phyloP scores from a whole-genome alignment of 306 rosid species.

The Adenanthera pavonina region DNA sequence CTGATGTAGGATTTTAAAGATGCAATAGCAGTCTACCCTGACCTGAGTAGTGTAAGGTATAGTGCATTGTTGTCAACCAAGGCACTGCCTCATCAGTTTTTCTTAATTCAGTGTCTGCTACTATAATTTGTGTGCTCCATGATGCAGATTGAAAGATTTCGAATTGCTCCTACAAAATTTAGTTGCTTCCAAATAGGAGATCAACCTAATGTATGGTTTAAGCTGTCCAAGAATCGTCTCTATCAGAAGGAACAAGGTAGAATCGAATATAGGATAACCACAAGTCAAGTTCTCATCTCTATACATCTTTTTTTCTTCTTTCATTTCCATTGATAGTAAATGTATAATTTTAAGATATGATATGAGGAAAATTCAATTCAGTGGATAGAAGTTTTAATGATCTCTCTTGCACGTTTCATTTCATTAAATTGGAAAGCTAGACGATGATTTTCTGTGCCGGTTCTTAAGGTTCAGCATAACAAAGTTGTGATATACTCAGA shows the following conservation, averaged over 20 bases:
- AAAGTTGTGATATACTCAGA: slow-evolving; percentile 8
- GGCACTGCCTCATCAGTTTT: not conserved
- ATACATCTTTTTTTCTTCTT: not conserved
- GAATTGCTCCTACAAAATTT: slow-evolving; percentile 64
- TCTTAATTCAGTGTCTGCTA: not conserved
- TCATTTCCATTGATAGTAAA: not conserved
- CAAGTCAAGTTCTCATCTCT: slow-evolving; percentile 23
- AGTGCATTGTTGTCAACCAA: slow-evolving; percentile 7
- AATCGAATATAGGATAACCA: slow-evolving; percentile 26
- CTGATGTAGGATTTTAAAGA: slow-evolving; percentile 73
- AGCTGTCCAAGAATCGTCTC: slow-evolving; percentile 12
- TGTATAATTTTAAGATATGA: slow-evolving; percentile 29
- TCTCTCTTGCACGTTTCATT: slow-evolving; percentile 29
- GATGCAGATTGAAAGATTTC: slow-evolving; percentile 81
- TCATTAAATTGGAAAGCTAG: slow-evolving; percentile 20
- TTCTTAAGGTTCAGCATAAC: slow-evolving; percentile 1
- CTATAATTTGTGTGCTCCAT: slow-evolving; percentile 30
- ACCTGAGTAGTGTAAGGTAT: slow-evolving; percentile 83
- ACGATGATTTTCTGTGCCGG: slow-evolving; percentile 7
- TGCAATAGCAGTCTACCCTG: slow-evolving; percentile 83
- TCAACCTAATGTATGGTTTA: slow-evolving; percentile 7
- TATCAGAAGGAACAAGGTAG: not conserved
- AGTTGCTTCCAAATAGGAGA: slow-evolving; percentile 63
- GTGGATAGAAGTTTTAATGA: slow-evolving; percentile 26
- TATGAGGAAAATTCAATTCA: slow-evolving; percentile 41